phyloP scores from a whole-genome alignment of 805 yeast species.

The Ogataea chonburiensis region DNA sequence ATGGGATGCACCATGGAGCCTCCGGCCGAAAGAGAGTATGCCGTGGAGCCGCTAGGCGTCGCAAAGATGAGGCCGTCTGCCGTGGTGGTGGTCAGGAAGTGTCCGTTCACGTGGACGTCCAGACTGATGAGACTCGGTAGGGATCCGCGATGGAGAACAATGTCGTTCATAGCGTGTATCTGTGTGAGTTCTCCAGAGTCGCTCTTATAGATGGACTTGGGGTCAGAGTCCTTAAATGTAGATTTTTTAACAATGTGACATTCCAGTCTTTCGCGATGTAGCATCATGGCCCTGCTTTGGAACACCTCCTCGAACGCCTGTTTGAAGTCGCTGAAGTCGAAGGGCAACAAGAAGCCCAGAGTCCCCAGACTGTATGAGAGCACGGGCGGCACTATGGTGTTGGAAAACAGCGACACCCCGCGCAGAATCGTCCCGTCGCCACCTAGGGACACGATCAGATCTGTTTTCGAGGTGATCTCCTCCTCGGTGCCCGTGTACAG shows the following conservation, averaged over 20 bases:
- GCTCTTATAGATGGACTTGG: slow-evolving; percentile 20
- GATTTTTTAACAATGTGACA: slow-evolving; percentile 58
- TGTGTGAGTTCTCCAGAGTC: slow-evolving; percentile 27
- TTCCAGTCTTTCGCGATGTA: slow-evolving; percentile 76
- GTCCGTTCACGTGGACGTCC: slow-evolving; percentile 83
- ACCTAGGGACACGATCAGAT: slow-evolving; percentile 83
- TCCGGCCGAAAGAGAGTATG: slow-evolving; percentile 85
- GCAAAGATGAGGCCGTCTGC: slow-evolving; percentile 87
- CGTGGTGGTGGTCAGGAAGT: slow-evolving; percentile 81
- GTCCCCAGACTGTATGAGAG: slow-evolving; percentile 89
- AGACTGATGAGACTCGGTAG: slow-evolving; percentile 81
- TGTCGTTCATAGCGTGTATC: slow-evolving; percentile 89
- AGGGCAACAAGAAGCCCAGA: slow-evolving; percentile 84
- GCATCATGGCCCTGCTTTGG: slow-evolving; percentile 64
- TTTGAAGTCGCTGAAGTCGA: slow-evolving; percentile 63
- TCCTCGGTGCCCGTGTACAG: slow-evolving; percentile 58
- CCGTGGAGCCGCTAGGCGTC: slow-evolving; percentile 95
- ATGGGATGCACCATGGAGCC: slow-evolving; percentile 91
- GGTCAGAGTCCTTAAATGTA: slow-evolving; percentile 7
- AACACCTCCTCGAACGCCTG: slow-evolving; percentile 66
- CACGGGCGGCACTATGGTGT: slow-evolving; percentile 79
- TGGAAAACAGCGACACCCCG: slow-evolving; percentile 76
- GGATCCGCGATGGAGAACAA: slow-evolving; percentile 83
- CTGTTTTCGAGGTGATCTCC: slow-evolving; percentile 66
- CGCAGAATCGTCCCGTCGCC: slow-evolving; percentile 93